These are phyloP conservation scores for Sugiyamaella qingdaonensis DNA, from an alignment of 805 yeast genomes.

Conservation along the genomic window DNA sequence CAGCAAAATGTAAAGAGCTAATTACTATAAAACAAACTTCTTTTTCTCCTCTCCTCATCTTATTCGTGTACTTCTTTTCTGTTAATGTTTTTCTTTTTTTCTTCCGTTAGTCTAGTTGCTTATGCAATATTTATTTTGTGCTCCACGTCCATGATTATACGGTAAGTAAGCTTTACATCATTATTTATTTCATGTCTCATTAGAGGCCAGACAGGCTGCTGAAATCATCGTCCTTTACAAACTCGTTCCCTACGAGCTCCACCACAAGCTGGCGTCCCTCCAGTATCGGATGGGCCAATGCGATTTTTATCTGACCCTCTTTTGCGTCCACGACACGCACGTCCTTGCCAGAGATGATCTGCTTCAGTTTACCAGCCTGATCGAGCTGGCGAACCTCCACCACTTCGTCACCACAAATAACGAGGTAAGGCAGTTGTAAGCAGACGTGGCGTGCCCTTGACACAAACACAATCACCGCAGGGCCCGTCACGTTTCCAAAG, in stretches of 20 bases:
- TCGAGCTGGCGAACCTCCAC: conserved; percentile 63
- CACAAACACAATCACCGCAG: conserved; percentile 40
- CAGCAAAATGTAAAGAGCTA: no score
- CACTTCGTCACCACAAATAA: conserved; percentile 59
- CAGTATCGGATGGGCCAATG: conserved; percentile 62
- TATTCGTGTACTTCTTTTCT: no score
- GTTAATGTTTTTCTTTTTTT: no score
- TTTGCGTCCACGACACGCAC: conserved; percentile 43
- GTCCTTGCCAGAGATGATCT: conserved; percentile 69
- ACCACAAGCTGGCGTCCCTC: conserved; percentile 60
- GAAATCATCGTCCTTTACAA: conserved; percentile 26
- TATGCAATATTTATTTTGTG: no score
- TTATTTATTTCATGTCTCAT: neutral
- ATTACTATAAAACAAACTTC: no score
- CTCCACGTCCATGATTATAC: no score
- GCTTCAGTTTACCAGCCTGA: conserved; percentile 44
- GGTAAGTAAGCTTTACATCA: no score
- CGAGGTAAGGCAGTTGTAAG: conserved; percentile 44
- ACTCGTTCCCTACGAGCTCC: conserved; percentile 33
- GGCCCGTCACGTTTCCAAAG: conserved; percentile 38
- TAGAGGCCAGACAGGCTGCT: conserved; percentile 22
- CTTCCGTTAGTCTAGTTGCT: no score
- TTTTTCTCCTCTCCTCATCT: no score
- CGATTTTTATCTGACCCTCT: conserved; percentile 38
- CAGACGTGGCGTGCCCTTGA: conserved; percentile 34